These are phyloP conservation scores for Ophiostoma perfectum DNA, from an alignment of 2,329 filamentous ascomycete species.

Conservation along the genomic window DNA sequence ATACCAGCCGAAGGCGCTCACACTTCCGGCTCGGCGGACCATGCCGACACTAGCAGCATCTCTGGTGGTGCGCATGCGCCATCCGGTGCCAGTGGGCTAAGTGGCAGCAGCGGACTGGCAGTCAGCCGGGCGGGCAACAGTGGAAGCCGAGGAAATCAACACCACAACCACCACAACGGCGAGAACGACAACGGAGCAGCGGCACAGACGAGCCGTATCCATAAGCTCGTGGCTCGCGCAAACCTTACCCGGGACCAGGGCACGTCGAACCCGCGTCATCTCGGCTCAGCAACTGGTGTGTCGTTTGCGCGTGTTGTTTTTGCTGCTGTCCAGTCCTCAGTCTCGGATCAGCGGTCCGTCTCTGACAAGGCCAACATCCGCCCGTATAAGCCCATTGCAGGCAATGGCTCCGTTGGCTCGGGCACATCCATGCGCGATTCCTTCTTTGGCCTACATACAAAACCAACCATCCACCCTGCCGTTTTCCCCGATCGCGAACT, in stretches of 20 bases:
- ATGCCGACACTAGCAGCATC: background rate
- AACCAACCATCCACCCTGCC: slow-evolving; percentile 78
- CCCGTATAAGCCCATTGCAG: slow-evolving; percentile 50
- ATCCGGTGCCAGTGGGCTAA: background rate
- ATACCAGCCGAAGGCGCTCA: slow-evolving; percentile 18
- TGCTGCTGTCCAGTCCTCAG: slow-evolving; percentile 75
- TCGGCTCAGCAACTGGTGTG: slow-evolving; percentile 82
- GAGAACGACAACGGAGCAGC: slow-evolving; percentile 45
- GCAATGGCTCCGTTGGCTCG: slow-evolving; percentile 39
- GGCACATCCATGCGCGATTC: slow-evolving; percentile 88
- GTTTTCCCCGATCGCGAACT: slow-evolving; percentile 75
- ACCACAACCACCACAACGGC: slow-evolving; percentile 7
- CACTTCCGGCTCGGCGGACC: slow-evolving; percentile 24
- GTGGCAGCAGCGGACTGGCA: background rate
- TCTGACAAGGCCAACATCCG: slow-evolving; percentile 61
- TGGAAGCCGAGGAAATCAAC: background rate
- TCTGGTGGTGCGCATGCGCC: background rate
- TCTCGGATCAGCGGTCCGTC: slow-evolving; percentile 58
- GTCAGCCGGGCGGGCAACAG: background rate
- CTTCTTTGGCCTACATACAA: slow-evolving; percentile 93
- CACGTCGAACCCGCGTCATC: slow-evolving; percentile 70
- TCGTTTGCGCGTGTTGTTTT: slow-evolving; percentile 93
- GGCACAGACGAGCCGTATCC: slow-evolving; percentile 48
- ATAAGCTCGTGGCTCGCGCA: slow-evolving; percentile 37
- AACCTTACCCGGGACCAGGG: slow-evolving; percentile 32